These are phyloP conservation scores for Volvariella surrecta DNA, from an alignment of 1,284 basidiomycete genomes.

Conservation along the genomic window DNA sequence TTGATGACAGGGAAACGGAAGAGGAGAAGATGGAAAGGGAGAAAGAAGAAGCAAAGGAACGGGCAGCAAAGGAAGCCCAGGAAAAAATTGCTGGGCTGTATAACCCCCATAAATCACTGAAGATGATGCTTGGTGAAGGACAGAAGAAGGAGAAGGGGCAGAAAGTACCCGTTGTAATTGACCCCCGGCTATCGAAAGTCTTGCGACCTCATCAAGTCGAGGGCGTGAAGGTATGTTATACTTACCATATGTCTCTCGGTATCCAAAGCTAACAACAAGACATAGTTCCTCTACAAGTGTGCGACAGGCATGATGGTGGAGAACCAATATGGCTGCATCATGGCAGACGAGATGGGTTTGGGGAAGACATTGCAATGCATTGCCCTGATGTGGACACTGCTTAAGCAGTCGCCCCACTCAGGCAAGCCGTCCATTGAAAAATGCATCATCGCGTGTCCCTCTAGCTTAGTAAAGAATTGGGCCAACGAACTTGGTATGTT, in stretches of 20 bases:
- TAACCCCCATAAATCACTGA: constrained; percentile 91
- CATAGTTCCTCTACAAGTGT: constrained; percentile 91
- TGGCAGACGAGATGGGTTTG: constrained; percentile 99
- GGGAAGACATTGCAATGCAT: constrained; percentile 98
- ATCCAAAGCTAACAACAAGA: constrained; percentile 1
- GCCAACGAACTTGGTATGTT: constrained; percentile 86
- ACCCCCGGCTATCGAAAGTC: constrained; percentile 81
- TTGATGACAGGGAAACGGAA: constrained; percentile 86
- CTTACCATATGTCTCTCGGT: background rate
- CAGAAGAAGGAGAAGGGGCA: constrained; percentile 58
- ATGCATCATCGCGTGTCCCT: constrained; percentile 96
- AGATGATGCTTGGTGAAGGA: constrained; percentile 73
- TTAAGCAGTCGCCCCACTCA: constrained; percentile 91
- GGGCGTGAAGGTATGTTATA: constrained; percentile 78
- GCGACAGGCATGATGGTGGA: constrained; percentile 90
- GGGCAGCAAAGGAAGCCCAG: constrained; percentile 53
- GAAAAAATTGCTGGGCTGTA: constrained; percentile 64
- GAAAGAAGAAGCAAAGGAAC: constrained; percentile 62
- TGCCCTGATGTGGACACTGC: constrained; percentile 90
- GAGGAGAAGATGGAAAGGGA: constrained; percentile 67
- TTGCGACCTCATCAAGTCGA: constrained; percentile 97
- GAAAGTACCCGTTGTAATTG: constrained; percentile 96
- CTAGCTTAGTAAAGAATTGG: constrained; percentile 97
- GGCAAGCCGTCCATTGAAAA: constrained; percentile 91
- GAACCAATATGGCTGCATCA: constrained; percentile 94